Evolutionary conservation across 1,284 basidiomycete species (phyloP), one percentile per base, ranked within the genome.

Genomic region (Cutaneotrichosporon cyanovorans): DNA sequence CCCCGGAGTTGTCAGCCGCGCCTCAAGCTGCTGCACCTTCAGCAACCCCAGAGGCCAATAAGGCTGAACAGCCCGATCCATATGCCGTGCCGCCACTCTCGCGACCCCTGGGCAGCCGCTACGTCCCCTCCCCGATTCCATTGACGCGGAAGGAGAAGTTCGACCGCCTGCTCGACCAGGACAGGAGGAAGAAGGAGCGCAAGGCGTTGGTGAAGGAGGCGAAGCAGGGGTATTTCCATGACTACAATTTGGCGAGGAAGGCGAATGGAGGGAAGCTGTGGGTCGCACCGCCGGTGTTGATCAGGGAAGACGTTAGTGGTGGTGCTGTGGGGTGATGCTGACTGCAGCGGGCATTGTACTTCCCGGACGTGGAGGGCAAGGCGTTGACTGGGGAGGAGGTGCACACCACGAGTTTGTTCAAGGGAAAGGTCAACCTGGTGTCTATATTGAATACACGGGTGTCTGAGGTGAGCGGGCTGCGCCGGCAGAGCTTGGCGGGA

Each of bases 261-360:
- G 61, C 57, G 15, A 61, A 60, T 20, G 91, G 90, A 8, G 93
- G 93, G 18, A 98, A 98, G 74, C 85, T 87, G 10, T 98, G 90
- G 91, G 80, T 92, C 45, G 90, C 88, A 12, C 92, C 92, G 0
- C 80, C 78, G 20, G 87, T 87, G 11, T 76, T 96, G 53, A 90
- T 97, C 59, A 80, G 82, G 21, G 85, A 89, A 72, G 87, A 92
- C 59, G 90, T 92, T 60, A 60, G 85, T 78, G 16, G 5, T 9
- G 10, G 23, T 20, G 33, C 22, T 2, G 2, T 1, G 15, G 1
- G 19, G 20, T 30, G 18, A 8, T 14, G 22, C 50, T 57, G 21
- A 54, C 45, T 8, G 1, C 60, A 92, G 88, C 84, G 80, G 82
- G 81, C 93, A 8, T 73, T 89, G 1, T 97, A 88, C 72, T 85